A percentile compares a stretch with the other conserved stretches of the same genome.
Evolutionary conservation across 1,284 basidiomycete species (phyloP).

Genomic region (Rhodotorula sp.): DNA sequence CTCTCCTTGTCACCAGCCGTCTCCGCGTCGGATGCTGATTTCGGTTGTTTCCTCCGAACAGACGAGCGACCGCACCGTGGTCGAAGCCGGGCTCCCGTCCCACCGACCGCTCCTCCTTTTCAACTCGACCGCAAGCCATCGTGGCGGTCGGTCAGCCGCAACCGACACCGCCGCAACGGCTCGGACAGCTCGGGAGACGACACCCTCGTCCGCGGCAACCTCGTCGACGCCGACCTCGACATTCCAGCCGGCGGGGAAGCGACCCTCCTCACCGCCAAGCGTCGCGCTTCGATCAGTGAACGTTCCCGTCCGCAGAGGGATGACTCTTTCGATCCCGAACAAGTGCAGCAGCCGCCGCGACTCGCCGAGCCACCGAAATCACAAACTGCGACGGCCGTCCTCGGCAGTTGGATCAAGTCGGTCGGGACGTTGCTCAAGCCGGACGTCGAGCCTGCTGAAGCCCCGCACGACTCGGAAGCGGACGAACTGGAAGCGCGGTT

Average conservation of each 20-base stretch:
- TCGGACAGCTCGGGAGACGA: slow-evolving; percentile 17
- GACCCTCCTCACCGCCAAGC: slow-evolving; percentile 21
- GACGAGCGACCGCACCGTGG: neutral
- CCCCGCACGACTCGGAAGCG: neutral
- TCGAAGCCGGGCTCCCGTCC: too few relatives aligned
- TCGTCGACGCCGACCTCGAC: slow-evolving; percentile 22
- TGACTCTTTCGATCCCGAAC: slow-evolving; percentile 15
- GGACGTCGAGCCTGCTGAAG: slow-evolving; percentile 5
- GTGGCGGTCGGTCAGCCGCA: slow-evolving; percentile 31
- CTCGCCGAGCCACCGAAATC: neutral
- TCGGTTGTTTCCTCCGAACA: neutral
- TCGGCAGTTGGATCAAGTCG: slow-evolving; percentile 26
- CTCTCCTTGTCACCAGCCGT: too few relatives aligned
- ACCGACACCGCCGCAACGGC: slow-evolving; percentile 20
- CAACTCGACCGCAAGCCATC: slow-evolving; percentile 7
- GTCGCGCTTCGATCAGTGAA: slow-evolving; percentile 7
- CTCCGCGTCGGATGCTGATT: too few relatives aligned
- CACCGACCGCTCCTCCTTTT: neutral
- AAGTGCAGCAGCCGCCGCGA: slow-evolving; percentile 8
- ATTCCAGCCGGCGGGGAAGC: slow-evolving; percentile 24
- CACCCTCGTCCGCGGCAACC: slow-evolving; percentile 26
- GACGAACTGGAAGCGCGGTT: slow-evolving; percentile 5
- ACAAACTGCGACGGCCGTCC: slow-evolving; percentile 11
- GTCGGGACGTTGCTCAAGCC: slow-evolving; percentile 25
- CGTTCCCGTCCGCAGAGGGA: neutral